Conservation (phyloP, 2,329 filamentous ascomycete genomes). For the Penicillium aurantiogriseum region DNA sequence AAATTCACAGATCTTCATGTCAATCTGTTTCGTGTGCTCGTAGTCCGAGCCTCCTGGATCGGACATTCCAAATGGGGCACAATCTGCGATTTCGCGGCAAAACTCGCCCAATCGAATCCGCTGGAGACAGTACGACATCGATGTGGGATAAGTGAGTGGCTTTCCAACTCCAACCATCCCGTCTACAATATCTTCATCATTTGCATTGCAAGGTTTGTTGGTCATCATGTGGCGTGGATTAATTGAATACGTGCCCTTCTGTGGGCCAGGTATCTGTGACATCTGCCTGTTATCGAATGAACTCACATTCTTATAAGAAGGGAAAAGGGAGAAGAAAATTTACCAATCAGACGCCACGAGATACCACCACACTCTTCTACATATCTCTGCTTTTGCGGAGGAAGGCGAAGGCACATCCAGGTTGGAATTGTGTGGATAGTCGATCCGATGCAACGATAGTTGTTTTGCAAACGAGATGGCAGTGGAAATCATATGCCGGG, state of each 20-base stretch:
- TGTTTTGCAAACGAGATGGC: constrained; percentile 28
- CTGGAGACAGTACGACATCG: constrained; percentile 42
- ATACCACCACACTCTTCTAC: constrained; percentile 46
- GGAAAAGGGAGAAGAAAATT: not conserved
- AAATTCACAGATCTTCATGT: constrained; percentile 34
- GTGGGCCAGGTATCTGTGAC: constrained; percentile 34
- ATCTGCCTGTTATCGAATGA: constrained; percentile 23
- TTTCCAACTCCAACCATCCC: constrained; percentile 22
- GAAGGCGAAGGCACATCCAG: constrained; percentile 20
- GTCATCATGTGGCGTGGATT: constrained; percentile 41
- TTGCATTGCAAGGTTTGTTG: constrained; percentile 36
- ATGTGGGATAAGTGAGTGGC: constrained; percentile 31
- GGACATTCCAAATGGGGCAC: constrained; percentile 24
- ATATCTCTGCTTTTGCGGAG: constrained; percentile 35
- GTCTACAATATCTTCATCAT: constrained; percentile 38
- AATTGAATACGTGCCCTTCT: constrained; percentile 40
- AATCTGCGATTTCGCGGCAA: constrained; percentile 39
- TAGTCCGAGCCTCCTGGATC: constrained; percentile 23
- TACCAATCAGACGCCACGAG: constrained; percentile 40
- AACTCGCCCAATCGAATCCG: constrained; percentile 36
- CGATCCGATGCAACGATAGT: constrained; percentile 22
- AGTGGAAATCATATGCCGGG: constrained; percentile 32
- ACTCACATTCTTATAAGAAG: not conserved
- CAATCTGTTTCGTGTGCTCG: constrained; percentile 35
- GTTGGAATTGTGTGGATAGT: constrained; percentile 14